Conservation (phyloP, 768 basidiomycete genomes). For the Xerocomellus amylosporus region DNA sequence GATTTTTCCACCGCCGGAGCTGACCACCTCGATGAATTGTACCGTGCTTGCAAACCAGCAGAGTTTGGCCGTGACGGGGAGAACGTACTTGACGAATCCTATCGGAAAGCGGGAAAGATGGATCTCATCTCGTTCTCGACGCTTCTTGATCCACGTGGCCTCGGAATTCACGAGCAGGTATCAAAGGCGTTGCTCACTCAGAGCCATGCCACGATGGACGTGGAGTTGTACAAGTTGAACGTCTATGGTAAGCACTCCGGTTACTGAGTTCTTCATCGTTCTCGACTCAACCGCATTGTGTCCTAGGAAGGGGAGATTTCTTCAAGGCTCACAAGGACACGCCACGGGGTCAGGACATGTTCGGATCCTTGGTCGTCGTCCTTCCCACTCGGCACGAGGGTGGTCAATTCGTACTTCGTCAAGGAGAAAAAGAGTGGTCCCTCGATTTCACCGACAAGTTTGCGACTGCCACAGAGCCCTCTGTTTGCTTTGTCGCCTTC, state of each 20-base stretch:
- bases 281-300: neutral
- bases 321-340: slow-evolving; percentile 28
- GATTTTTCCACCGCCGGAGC: neutral
- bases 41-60: slow-evolving; percentile 9
- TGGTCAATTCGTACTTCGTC: slow-evolving; percentile 12
- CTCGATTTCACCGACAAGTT: slow-evolving; percentile 1
- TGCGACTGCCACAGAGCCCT: neutral
- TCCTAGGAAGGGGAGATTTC: slow-evolving; percentile 3
- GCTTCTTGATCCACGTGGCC: neutral
- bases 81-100: slow-evolving; percentile 1
- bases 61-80: slow-evolving; percentile 2
- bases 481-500: slow-evolving; percentile 42
- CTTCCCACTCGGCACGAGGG: slow-evolving; percentile 37
- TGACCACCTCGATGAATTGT: neutral
- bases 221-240: slow-evolving; percentile 46
- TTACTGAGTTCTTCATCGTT: neutral
- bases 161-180: slow-evolving; percentile 2
- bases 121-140: slow-evolving; percentile 35
- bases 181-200: slow-evolving; percentile 2
- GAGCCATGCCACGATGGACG: neutral
- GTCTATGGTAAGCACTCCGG: slow-evolving; percentile 37
- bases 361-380: slow-evolving; percentile 52
- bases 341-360: slow-evolving; percentile 38
- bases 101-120: slow-evolving; percentile 48
- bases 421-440: slow-evolving; percentile 3